Evolutionary conservation across 208 protist species (phyloP), one percentile per base, ranked within the genome.

Genomic region (Wallacemonas sp.): DNA sequence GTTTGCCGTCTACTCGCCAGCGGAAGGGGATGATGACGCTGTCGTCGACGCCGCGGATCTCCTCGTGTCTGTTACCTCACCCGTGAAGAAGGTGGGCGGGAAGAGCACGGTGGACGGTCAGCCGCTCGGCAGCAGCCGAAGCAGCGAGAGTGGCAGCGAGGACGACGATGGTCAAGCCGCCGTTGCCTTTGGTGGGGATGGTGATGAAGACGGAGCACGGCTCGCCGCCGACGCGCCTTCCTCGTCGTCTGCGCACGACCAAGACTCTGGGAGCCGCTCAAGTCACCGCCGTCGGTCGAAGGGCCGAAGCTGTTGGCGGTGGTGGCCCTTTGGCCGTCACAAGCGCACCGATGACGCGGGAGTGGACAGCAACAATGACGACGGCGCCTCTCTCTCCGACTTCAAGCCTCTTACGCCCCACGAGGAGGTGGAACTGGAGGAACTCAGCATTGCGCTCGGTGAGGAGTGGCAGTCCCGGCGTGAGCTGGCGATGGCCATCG

Each of bases 401-500:
- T 41, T 27, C 19, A 54, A 67, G 26, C 39, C 30, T 29, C 27
- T 53, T 10, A 63, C 53, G 2, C 24, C 48, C 0, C 69, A 78
- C 9, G 55, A 37, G 30, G 78, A 75, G 63, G 19, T 33, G 2
- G 42, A 75, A 6, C 69, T 73, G 22, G 41, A 78, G n/a, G 62
- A 71, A 15, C 41, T 63, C 36, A 81, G 75, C 44, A 62, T 58
- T 30, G 24, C 13, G 12, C 37, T 54, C 4, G 66, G 78, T 5
- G 58, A 46, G 12, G 70, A 78, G 24, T 90, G 76, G 79, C 71
- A 85, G 45, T 52, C 52, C 19, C 73, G 93, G 36, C 77, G 86
- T 19, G 91, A 97, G 67, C 36, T 96, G 34, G 85, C 75, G 58
- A 92, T 95, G 68, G 94, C 87, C 54, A 89, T 95, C 45, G 89